Evolutionary conservation across 1,284 basidiomycete genomes (phyloP), one percentile per base, ranked within the genome.

Genomic region (Tausonia pullulans): DNA sequence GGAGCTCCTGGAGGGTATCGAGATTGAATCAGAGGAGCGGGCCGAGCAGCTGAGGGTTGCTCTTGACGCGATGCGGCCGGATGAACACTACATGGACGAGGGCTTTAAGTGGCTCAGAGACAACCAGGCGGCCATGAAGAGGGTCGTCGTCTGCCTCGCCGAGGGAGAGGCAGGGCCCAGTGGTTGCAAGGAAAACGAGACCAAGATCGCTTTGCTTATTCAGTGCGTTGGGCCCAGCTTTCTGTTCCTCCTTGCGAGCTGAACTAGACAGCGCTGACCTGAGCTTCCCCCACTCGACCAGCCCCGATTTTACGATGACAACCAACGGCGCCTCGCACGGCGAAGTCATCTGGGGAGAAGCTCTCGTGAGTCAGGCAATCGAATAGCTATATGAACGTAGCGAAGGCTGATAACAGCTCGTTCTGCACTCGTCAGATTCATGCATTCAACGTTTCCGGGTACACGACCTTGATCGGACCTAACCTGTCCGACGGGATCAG

Each of bases 301-400:
- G 57, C 6, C 57, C 57, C 39, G 57, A 58, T 27, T 58, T 58
- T 13, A 49, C 57, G 14, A 9, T 46, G n/a, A 58, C 57, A 5
- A 58, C 57, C n/a, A 58, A 58, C 9, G 57, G 57, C 46, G 57
- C 57, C 5, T 58, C 57, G 0, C 57, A 58, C 8, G 57, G 57
- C 4, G 57, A 58, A 27, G 57, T 58, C 9, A 58, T 58, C 3
- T 58, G 57, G 57, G 57, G 57, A 39, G 57, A 58, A 39, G 57
- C 57, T 14, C 45, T 58, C 16, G 57, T 58, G 45, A 58, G 57
- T 58, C 55, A n/a, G 27, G 27, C 27, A 27, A 27, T 27, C 1
- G 27, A 27, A 27, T 27, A 27, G 27, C 27, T 27, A 27, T 27
- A 2, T 27, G 27, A 27, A 27, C 27, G 27, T 27, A 27, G 27